Conservation (phyloP, 140 eudicot genomes). For the Anethum foeniculum region DNA sequence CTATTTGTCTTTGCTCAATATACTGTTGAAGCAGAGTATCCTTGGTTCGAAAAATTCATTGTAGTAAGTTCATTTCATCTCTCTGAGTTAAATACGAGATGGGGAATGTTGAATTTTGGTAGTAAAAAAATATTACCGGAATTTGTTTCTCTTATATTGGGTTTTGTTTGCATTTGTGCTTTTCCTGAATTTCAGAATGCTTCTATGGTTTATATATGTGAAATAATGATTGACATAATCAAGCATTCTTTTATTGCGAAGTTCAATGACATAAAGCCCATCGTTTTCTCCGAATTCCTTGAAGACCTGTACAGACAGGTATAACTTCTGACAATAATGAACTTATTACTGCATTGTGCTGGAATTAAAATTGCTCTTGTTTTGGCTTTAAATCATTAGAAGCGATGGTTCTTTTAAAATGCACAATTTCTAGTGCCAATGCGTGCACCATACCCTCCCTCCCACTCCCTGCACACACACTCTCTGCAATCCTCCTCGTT, state of each 20-base stretch:
- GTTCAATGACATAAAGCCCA: conserved; percentile 86
- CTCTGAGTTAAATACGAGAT: background rate
- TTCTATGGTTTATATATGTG: conserved; percentile 71
- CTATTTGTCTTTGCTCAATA: conserved; percentile 89
- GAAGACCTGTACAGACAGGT: conserved; percentile 99
- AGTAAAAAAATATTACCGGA: background rate
- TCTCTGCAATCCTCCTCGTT: background rate
- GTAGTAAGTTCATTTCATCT: conserved; percentile 46
- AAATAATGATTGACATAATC: conserved; percentile 78
- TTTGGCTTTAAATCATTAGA: background rate
- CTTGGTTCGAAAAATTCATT: conserved; percentile 80
- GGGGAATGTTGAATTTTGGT: background rate
- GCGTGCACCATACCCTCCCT: background rate
- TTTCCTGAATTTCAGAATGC: conserved; percentile 67
- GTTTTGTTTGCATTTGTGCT: background rate
- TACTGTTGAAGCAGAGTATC: conserved; percentile 84
- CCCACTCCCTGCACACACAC: background rate
- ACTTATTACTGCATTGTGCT: background rate
- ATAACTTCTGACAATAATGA: conserved; percentile 2
- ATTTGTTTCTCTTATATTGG: background rate
- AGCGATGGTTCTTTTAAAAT: background rate
- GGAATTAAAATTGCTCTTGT: background rate
- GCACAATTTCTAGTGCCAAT: background rate
- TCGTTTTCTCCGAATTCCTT: conserved; percentile 80
- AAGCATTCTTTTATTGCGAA: conserved; percentile 91